Evolutionary conservation across 2,329 filamentous ascomycete species (phyloP).

Genomic region (Curvularia sp.): DNA sequence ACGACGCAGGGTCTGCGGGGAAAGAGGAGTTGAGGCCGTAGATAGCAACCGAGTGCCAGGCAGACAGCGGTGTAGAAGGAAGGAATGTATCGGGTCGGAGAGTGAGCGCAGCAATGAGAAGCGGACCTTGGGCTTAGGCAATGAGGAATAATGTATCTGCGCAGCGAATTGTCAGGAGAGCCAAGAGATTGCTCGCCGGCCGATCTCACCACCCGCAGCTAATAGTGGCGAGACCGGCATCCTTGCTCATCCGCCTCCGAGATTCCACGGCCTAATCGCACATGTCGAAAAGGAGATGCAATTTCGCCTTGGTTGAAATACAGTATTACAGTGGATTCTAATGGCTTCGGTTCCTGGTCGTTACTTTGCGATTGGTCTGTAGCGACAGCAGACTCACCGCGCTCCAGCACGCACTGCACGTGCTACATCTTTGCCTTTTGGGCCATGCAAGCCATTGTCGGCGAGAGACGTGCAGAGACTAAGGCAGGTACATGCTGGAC

Average conservation of each 20-base stretch:
- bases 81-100: slow-evolving; percentile 27
- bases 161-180: slow-evolving; percentile 31
- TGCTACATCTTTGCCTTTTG: neutral
- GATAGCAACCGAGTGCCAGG: neutral
- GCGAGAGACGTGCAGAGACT: neutral
- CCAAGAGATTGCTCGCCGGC: slow-evolving; percentile 23
- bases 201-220: slow-evolving; percentile 30
- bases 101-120: slow-evolving; percentile 1
- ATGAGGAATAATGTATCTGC: slow-evolving; percentile 13
- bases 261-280: slow-evolving; percentile 10
- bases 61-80: slow-evolving; percentile 7
- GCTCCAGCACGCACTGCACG: neutral
- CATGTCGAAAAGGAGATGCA: slow-evolving; percentile 18
- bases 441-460: neutral
- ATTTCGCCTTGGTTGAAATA: slow-evolving; percentile 16
- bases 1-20: slow-evolving; percentile 9
- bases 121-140: neutral
- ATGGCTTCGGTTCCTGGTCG: neutral
- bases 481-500: neutral
- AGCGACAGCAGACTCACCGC: neutral
- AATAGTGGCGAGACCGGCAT: slow-evolving; percentile 32
- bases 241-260: slow-evolving; percentile 23
- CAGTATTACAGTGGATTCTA: neutral
- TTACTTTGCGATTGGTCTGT: neutral
- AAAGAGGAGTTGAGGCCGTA: neutral